These are phyloP conservation scores for Sugiyamaella pinicola DNA, from an alignment of 1,139 yeast genomes.

Conservation along the genomic window DNA sequence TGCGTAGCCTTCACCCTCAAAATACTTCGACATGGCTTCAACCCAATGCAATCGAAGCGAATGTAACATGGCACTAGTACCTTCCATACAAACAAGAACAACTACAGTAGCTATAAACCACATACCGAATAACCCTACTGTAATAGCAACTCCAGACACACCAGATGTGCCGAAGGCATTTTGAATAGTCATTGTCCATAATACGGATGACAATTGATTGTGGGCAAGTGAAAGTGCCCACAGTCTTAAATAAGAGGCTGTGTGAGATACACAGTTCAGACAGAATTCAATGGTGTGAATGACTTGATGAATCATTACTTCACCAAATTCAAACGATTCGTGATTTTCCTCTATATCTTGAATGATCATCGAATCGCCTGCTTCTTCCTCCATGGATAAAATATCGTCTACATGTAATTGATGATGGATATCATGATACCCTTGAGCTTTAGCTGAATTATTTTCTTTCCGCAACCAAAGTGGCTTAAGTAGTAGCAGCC, in stretches of 20 bases:
- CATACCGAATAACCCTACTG: constrained; percentile 83
- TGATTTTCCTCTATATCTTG: constrained; percentile 40
- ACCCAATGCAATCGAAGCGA: constrained; percentile 98
- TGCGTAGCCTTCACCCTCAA: constrained; percentile 91
- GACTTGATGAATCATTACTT: constrained; percentile 94
- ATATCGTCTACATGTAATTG: constrained; percentile 27
- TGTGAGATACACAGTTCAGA: constrained; percentile 94
- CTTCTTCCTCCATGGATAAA: constrained; percentile 32
- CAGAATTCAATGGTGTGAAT: constrained; percentile 98
- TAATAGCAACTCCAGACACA: constrained; percentile 64
- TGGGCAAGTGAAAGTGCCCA: constrained; percentile 99
- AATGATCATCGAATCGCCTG: constrained; percentile 33
- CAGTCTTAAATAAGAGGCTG: constrained; percentile 92
- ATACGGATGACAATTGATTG: constrained; percentile 89
- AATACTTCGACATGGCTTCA: constrained; percentile 97
- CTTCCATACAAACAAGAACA: constrained; percentile 95
- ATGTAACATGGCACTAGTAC: constrained; percentile 98
- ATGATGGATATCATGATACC: constrained; percentile 37
- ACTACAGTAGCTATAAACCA: constrained; percentile 93
- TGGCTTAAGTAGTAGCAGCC: constrained; percentile 88
- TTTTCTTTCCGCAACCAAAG: constrained; percentile 59
- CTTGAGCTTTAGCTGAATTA: constrained; percentile 39
- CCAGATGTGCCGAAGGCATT: constrained; percentile 82
- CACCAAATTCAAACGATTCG: constrained; percentile 77
- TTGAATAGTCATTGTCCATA: constrained; percentile 94